Evolutionary conservation across 345 rosid species (phyloP), one percentile per base, ranked within the genome.

Genomic region (Gossypium anomalum): DNA sequence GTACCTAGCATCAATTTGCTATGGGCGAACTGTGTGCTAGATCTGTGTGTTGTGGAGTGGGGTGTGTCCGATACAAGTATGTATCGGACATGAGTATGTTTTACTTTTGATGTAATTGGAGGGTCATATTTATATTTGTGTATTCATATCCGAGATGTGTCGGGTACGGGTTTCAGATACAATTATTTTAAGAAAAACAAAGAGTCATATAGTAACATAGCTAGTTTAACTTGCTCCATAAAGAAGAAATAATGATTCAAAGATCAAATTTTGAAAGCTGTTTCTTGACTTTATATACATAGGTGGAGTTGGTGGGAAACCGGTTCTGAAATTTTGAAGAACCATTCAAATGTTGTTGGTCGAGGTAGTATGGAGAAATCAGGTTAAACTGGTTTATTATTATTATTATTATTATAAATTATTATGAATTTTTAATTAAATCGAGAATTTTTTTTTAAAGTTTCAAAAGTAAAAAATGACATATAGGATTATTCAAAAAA

Each of bases 1-100:
- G 56, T 89, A 89, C 78, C 83, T 89, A 59, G 93, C 93, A 63
- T 78, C 89, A 2, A 86, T 89, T 45, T 87, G 93, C 76, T 85
- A 87, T 22, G 93, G 93, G 56, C 77, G 93, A 77, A 89, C 90
- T 1, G 87, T 87, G 2, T 84, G 93, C 84, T 89, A 81, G 83
- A 76, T 29, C 19, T 25, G 76, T 53, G 58, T 17, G n/a, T 53
- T 20, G 8, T 9, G 58, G 23, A 51, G 17, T 55, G 12, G 59
- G 25, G 59, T 55, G 59, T 55, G 25, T 55, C 23, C 1, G 59
- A 55, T 55, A n/a, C 23, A 5, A 55, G 9, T 53, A 53, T 17
- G 20, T 55, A 55, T 55, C 59, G 12, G 56, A 51, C 56, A 51
- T 3, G 56, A 51, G 56, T 55, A 7, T 19, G 9, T 55, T 19